Percentiles rank a stretch among this genome's conserved stretches.
Evolutionary conservation across 148 eudicot genomes (phyloP).

Genomic region (Pharnaceum exiguum): DNA sequence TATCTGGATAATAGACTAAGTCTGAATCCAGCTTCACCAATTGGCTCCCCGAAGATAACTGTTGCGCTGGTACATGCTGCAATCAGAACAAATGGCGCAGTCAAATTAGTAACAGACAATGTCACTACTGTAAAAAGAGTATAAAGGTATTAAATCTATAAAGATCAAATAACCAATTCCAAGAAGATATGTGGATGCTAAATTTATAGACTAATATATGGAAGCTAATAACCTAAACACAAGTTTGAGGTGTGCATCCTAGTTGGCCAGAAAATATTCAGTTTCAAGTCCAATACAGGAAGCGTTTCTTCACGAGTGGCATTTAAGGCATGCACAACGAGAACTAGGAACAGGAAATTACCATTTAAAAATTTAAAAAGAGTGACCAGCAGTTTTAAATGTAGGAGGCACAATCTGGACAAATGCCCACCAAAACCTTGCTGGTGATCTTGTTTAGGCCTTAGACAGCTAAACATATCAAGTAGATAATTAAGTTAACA

Average conservation of each 20-base stretch:
- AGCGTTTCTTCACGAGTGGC: not conserved
- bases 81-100: not conserved
- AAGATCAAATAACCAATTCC: not conserved
- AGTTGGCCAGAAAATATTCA: not conserved
- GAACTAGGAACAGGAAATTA: too few species aligned
- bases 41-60: not conserved
- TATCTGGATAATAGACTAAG: conserved; percentile 3
- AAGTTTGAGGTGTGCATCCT: not conserved
- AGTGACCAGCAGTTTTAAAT: too few species aligned
- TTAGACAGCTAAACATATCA: too few species aligned
- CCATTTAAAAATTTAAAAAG: too few species aligned
- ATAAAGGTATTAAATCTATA: too few species aligned
- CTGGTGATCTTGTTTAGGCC: too few species aligned
- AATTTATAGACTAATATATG: too few species aligned
- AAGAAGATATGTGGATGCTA: too few species aligned
- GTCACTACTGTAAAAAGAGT: not conserved
- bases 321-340: too few species aligned
- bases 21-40: not conserved
- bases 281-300: not conserved
- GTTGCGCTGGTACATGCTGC: conserved; percentile 3
- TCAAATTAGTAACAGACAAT: conserved; percentile 4
- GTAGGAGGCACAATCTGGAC: too few species aligned
- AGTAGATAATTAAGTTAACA: too few species aligned
- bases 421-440: too few species aligned
- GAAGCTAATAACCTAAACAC: not conserved